Evolutionary conservation across 192 early-diverging fungal species (phyloP), one percentile per base, ranked within the genome.

Genomic region (Coemansia erecta): DNA sequence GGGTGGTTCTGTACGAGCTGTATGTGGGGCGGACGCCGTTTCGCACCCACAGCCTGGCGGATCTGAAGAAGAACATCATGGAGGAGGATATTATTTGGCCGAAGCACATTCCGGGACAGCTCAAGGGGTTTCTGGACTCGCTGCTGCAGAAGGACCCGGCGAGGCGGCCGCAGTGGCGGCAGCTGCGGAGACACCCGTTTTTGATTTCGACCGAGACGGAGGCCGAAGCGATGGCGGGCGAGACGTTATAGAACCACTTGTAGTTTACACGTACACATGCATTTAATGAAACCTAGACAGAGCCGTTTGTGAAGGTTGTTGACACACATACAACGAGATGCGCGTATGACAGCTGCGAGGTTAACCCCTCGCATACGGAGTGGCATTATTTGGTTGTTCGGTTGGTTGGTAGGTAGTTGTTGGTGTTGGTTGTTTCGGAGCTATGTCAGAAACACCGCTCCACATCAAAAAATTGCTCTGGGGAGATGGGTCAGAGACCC

Each of bases 61-160:
- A 77, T 13, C 56, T 81, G 15, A 81, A 76, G 45, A 64, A 66
- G 24, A 66, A 77, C 33, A 76, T 81, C 28, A 77, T 75, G 52
- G 68, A 72, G 56, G 73, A 81, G 47, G 66, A 74, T 19, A 77
- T 81, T 47, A 49, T 77, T 21, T 81, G 80, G 80, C 80, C 80
- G 15, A 72, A 72, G 56, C 63, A 56, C 26, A 81, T 81, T 47
- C 80, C 80, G 3, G n/a, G 41, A 24, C 63, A 62, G 43, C 64
- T 81, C 10, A 76, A 77, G 43, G 40, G 23, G 33, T 73, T 81
- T 49, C 37, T 81, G 58, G 15, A 69, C 8, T 56, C 55, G 3
- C 57, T 81, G 51, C 60, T 81, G n/a, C 61, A 70, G 43, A 64
- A 61, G 13, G 60, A 78, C 44, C 68, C 68, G 10, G 64, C 57